A percentile compares a stretch with the other conserved stretches of the same genome.
phyloP scores from a whole-genome alignment of 108 stramenopile species.

The Halocafeteria seosinensis region DNA sequence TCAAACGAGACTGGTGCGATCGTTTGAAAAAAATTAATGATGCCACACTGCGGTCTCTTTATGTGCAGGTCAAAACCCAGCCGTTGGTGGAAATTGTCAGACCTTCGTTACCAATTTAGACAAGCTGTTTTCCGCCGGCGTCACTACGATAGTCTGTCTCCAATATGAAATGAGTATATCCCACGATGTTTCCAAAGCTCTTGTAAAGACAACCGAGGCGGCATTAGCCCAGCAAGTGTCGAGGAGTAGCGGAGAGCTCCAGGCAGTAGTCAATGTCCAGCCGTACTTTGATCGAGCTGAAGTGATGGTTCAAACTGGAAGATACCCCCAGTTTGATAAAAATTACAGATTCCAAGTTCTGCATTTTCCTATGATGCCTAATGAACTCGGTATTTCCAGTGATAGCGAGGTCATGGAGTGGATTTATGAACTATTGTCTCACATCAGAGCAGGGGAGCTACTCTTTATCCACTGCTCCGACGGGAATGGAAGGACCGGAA shows the following conservation, averaged over 20 bases:
- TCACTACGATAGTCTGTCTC: slow-evolving; percentile 45
- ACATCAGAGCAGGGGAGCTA: slow-evolving; percentile 28
- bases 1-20: background rate
- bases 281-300: too few species aligned
- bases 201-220: background rate
- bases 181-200: background rate
- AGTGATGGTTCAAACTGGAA: background rate
- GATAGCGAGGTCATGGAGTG: slow-evolving; percentile 24
- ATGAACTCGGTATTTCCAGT: slow-evolving; percentile 29
- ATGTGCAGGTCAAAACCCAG: background rate
- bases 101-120: slow-evolving; percentile 1
- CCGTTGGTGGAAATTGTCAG: background rate
- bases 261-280: too few species aligned
- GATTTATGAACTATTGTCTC: slow-evolving; percentile 14
- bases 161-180: slow-evolving; percentile 31
- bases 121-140: slow-evolving; percentile 23
- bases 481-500: slow-evolving; percentile 47
- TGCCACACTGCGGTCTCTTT: background rate
- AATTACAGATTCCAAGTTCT: slow-evolving; percentile 16
- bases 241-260: background rate
- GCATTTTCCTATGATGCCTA: slow-evolving; percentile 32
- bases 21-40: background rate
- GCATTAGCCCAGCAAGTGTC: background rate
- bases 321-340: background rate
- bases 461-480: slow-evolving; percentile 44